These are phyloP conservation scores for Xeromyces bisporus DNA, from an alignment of 495 filamentous ascomycete genomes.

Conservation along the genomic window DNA sequence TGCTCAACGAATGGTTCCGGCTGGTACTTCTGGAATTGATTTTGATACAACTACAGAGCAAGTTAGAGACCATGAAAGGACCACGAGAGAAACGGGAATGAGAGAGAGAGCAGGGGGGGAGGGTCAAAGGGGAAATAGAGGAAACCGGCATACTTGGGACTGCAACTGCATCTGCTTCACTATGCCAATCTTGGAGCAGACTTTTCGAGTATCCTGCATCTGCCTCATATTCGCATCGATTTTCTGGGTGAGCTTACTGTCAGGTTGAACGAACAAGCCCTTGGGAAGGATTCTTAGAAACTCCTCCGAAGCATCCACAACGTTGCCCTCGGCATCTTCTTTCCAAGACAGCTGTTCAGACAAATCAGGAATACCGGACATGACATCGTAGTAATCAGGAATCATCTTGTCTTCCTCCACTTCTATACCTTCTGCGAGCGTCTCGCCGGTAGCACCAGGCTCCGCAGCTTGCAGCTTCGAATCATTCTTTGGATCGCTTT, in stretches of 20 bases:
- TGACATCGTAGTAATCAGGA: conserved; percentile 85
- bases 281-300: conserved; percentile 55
- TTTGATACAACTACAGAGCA: conserved; percentile 65
- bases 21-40: conserved; percentile 95
- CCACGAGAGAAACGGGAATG: background rate
- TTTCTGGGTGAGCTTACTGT: conserved; percentile 57
- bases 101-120: background rate
- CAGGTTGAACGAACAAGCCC: conserved; percentile 61
- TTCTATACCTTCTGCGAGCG: conserved; percentile 82
- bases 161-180: conserved; percentile 99
- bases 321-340: conserved; percentile 70
- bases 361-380: conserved; percentile 74
- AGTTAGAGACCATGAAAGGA: conserved; percentile 1
- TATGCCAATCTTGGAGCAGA: conserved; percentile 88
- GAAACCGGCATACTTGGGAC: conserved; percentile 68
- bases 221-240: conserved; percentile 84
- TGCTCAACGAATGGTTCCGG: conserved; percentile 77
- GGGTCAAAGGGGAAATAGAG: background rate
- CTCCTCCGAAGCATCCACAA: conserved; percentile 71
- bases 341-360: conserved; percentile 60
- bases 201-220: conserved; percentile 92
- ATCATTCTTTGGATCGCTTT: conserved; percentile 34
- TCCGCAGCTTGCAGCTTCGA: conserved; percentile 31
- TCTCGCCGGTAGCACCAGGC: conserved; percentile 38
- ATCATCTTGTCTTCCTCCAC: conserved; percentile 61